Conservation (phyloP, 2,329 filamentous ascomycete species). For the Colletotrichum noveboracense region DNA sequence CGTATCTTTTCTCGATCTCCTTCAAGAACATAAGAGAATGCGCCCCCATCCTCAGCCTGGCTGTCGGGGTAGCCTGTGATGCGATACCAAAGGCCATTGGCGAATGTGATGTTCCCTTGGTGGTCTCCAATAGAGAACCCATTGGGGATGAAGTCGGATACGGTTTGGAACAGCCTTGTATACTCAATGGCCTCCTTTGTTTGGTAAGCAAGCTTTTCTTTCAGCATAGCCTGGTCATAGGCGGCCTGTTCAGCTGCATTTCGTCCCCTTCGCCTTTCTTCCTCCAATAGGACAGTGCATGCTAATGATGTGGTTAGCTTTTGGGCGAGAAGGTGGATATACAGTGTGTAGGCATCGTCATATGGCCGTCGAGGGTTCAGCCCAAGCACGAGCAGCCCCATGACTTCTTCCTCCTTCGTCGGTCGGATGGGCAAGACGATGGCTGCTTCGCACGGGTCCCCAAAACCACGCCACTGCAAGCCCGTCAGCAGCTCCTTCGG, state of each 20-base stretch:
- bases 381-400: conserved; percentile 73
- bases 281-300: conserved; percentile 73
- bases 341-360: conserved; percentile 75
- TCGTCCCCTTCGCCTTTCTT: conserved; percentile 66
- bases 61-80: conserved; percentile 51
- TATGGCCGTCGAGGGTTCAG: conserved; percentile 75
- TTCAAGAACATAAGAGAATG: conserved; percentile 50
- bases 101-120: conserved; percentile 69
- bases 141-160: conserved; percentile 76
- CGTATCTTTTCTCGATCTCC: conserved; percentile 48
- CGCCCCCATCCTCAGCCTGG: conserved; percentile 35
- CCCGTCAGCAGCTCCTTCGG: conserved; percentile 63
- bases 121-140: conserved; percentile 75
- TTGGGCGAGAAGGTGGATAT: conserved; percentile 59
- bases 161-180: conserved; percentile 70
- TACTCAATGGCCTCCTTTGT: conserved; percentile 55
- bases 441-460: conserved; percentile 67
- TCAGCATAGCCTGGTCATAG: conserved; percentile 69
- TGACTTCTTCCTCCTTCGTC: conserved; percentile 66
- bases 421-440: conserved; percentile 74
- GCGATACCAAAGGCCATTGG: conserved; percentile 70
- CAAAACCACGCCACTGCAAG: conserved; percentile 67
- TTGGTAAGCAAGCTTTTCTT: conserved; percentile 66
- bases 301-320: conserved; percentile 72
- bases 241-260: conserved; percentile 66